phyloP scores from a whole-genome alignment of 83 land plant genomes.

The Diphasiastrum complanatum region DNA sequence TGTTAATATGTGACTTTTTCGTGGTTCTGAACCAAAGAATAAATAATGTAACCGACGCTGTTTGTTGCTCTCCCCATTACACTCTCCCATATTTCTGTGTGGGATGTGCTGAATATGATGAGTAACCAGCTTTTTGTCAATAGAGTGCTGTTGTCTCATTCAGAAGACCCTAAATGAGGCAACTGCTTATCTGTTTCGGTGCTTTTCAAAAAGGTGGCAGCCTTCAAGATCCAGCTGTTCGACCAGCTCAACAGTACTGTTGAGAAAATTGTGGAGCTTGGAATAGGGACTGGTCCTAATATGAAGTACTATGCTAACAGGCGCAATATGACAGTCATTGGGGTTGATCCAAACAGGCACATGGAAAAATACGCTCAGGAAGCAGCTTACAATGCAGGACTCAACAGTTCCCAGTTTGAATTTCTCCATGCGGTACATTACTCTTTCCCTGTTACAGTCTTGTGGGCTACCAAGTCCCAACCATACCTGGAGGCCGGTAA shows the following conservation, averaged over 20 bases:
- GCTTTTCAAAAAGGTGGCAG: constrained; percentile 72
- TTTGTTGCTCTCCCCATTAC: background rate
- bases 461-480: background rate
- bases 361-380: constrained; percentile 75
- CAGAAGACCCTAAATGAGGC: background rate
- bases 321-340: constrained; percentile 39
- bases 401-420: constrained; percentile 45
- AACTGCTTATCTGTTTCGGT: background rate
- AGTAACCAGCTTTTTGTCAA: background rate
- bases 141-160: background rate
- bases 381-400: constrained; percentile 54
- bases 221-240: constrained; percentile 53
- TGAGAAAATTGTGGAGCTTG: constrained; percentile 59
- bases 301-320: constrained; percentile 51
- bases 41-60: background rate
- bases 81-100: background rate
- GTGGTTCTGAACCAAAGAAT: background rate
- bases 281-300: constrained; percentile 84
- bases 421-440: constrained; percentile 59
- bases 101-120: too few relatives aligned
- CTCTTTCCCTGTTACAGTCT: background rate
- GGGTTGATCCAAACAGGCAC: constrained; percentile 70
- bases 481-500: background rate
- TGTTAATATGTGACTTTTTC: too few relatives aligned
- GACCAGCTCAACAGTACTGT: constrained; percentile 36